phyloP scores from a whole-genome alignment of 2,329 filamentous ascomycete genomes.

The Neonectria coccinea region DNA sequence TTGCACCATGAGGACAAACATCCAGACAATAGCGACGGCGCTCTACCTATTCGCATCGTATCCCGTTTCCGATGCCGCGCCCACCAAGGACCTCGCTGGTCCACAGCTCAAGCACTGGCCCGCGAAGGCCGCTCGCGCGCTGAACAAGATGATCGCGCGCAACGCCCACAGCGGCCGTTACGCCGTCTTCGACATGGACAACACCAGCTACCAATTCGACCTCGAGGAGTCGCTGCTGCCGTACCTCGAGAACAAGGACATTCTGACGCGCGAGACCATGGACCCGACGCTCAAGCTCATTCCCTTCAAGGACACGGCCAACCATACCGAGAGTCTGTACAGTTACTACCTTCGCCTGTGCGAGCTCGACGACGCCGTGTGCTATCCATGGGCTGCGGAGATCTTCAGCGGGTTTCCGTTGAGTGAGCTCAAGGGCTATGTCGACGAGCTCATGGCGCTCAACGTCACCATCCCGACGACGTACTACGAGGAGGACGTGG shows the following conservation, averaged over 20 bases:
- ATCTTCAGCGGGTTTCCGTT: conserved; percentile 57
- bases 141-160: conserved; percentile 53
- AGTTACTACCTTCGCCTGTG: conserved; percentile 60
- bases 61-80: conserved; percentile 24
- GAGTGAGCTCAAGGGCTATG: conserved; percentile 58
- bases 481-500: conserved; percentile 51
- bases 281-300: conserved; percentile 56
- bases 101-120: conserved; percentile 53
- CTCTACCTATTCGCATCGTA: conserved; percentile 36
- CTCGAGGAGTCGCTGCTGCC: conserved; percentile 58
- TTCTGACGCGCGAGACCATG: conserved; percentile 55
- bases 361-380: conserved; percentile 55
- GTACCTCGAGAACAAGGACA: conserved; percentile 56
- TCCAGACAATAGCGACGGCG: conserved; percentile 25
- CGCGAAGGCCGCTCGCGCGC: conserved; percentile 48
- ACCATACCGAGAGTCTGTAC: conserved; percentile 56
- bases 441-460: conserved; percentile 60
- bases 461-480: conserved; percentile 52
- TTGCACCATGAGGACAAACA: conserved; percentile 33
- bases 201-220: conserved; percentile 57
- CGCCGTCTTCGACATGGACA: conserved; percentile 60
- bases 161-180: conserved; percentile 54
- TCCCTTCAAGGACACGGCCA: conserved; percentile 55
- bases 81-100: conserved; percentile 32
- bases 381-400: conserved; percentile 58